Evolutionary conservation across 2,329 filamentous ascomycete genomes (phyloP).

Genomic region (Proliferodiscus dingleyae): DNA sequence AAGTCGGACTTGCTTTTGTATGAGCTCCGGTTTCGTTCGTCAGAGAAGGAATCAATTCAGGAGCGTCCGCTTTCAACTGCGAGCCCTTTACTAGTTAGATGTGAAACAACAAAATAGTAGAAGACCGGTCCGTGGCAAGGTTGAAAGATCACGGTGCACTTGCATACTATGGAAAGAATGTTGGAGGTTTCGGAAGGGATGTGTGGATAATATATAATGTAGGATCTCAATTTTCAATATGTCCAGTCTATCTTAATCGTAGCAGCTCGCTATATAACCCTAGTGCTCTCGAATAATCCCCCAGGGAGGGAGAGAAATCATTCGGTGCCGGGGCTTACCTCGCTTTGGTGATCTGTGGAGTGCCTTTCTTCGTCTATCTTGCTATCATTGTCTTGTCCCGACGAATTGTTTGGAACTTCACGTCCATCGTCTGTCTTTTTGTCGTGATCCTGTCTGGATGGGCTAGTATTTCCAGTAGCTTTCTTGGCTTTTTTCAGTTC

Average conservation of each 20-base stretch:
- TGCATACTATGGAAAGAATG: conserved; percentile 5
- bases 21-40: no score
- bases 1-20: conserved; percentile 3
- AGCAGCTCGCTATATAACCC: conserved; percentile 16
- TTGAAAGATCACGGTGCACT: neutral
- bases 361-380: no score
- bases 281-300: neutral
- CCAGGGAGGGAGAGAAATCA: conserved; percentile 1
- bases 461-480: conserved; percentile 8
- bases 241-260: neutral
- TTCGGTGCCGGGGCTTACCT: conserved; percentile 23
- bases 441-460: conserved; percentile 4
- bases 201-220: neutral
- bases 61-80: conserved; percentile 36
- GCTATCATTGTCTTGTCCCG: no score
- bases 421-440: conserved; percentile 7
- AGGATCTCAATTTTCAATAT: neutral
- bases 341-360: conserved; percentile 16
- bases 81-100: conserved; percentile 22
- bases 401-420: no score
- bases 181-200: neutral
- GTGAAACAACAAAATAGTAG: neutral
- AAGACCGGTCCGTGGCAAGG: no score
- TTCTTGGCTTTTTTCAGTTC: conserved; percentile 18
- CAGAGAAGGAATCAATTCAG: conserved; percentile 35